A percentile compares a stretch with the other conserved stretches of the same genome.
These are phyloP conservation scores for Graphiopsis chlorocephala DNA, from an alignment of 2,329 filamentous ascomycete genomes.

Conservation along the genomic window DNA sequence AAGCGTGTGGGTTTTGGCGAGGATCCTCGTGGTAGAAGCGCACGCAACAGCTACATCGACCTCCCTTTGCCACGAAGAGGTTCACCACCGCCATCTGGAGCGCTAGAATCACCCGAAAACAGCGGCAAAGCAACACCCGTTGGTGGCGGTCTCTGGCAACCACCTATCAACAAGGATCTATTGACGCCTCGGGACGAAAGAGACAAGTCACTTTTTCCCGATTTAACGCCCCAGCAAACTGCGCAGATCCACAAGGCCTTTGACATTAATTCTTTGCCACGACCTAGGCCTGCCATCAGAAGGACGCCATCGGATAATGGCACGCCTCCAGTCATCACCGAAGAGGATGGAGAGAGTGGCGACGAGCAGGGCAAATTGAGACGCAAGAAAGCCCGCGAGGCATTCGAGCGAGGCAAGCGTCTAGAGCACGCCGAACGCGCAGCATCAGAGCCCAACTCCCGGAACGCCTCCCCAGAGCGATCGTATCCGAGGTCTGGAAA, in stretches of 20 bases:
- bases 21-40: constrained; percentile 18
- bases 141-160: constrained; percentile 8
- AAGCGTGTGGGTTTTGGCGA: constrained; percentile 27
- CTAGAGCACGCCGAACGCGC: constrained; percentile 31
- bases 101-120: constrained; percentile 18
- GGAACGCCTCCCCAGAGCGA: constrained; percentile 29
- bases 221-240: constrained; percentile 32
- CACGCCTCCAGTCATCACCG: constrained; percentile 15
- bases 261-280: constrained; percentile 20
- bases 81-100: constrained; percentile 20
- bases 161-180: constrained; percentile 20
- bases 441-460: constrained; percentile 30
- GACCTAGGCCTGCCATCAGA: constrained; percentile 32
- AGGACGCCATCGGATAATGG: constrained; percentile 19
- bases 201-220: constrained; percentile 30
- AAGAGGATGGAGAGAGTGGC: constrained; percentile 25
- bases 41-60: constrained; percentile 21
- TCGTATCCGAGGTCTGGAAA: background rate
- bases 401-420: constrained; percentile 36
- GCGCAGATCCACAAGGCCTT: constrained; percentile 30
- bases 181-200: constrained; percentile 17
- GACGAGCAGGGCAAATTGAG: constrained; percentile 25
- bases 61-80: constrained; percentile 6
- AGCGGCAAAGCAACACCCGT: constrained; percentile 24
- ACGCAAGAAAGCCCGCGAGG: constrained; percentile 29